phyloP scores from a whole-genome alignment of 257 asterid genomes.

The Primulina huaijiensis region DNA sequence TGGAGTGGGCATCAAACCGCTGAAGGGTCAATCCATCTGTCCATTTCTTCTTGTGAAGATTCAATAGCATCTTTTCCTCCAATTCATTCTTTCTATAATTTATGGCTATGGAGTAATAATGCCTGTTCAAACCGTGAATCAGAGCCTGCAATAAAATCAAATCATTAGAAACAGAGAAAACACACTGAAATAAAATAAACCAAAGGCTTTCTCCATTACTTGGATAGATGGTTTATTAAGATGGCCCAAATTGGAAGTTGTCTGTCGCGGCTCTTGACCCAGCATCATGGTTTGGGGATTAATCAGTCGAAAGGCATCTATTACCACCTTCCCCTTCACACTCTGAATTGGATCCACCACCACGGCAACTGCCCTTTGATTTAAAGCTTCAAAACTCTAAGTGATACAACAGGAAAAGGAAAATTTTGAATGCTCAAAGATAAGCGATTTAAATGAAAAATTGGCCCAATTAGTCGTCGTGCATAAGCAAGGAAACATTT shows the following conservation, averaged over 20 bases:
- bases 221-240: conserved; percentile 98
- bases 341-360: conserved; percentile 99
- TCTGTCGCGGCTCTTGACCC: conserved; percentile 98
- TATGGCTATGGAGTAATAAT: conserved; percentile 93
- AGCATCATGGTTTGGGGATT: conserved; percentile 99
- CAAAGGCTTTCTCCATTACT: conserved; percentile 32
- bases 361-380: conserved; percentile 96
- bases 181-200: background rate
- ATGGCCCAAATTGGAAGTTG: conserved; percentile 96
- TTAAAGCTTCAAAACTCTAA: conserved; percentile 98
- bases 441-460: conserved; percentile 1
- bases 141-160: conserved; percentile 61
- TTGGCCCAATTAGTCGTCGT: background rate
- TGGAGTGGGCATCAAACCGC: conserved; percentile 87
- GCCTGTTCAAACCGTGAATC: conserved; percentile 94
- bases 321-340: conserved; percentile 98
- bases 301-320: conserved; percentile 91
- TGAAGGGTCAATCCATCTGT: conserved; percentile 88
- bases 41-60: conserved; percentile 97
- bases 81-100: conserved; percentile 96
- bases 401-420: conserved; percentile 21
- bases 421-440: conserved; percentile 7
- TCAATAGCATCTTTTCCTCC: conserved; percentile 96
- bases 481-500: background rate
- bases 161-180: conserved; percentile 22